Conservation (phyloP, 192 early-diverging fungal genomes). For the Entomortierella lignicola region DNA sequence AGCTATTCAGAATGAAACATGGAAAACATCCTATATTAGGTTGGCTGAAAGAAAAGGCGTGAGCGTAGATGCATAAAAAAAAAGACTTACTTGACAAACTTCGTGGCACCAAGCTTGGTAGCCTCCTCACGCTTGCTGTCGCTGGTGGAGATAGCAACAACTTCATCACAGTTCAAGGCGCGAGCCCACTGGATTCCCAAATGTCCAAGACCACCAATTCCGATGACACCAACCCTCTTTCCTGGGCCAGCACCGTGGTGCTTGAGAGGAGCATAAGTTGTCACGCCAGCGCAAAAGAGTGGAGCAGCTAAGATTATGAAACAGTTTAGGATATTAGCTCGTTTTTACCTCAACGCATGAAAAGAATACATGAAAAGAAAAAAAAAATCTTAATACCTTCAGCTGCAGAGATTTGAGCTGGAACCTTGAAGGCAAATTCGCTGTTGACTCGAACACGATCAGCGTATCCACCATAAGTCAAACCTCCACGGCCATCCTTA, state of each 20-base stretch:
- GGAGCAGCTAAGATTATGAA: slow-evolving; percentile 62
- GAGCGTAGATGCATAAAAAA: background rate
- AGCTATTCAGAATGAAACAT: slow-evolving; percentile 16
- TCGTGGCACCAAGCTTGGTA: slow-evolving; percentile 66
- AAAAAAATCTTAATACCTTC: slow-evolving; percentile 31
- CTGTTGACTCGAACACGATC: slow-evolving; percentile 66
- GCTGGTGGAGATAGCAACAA: slow-evolving; percentile 64
- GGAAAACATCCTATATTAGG: no score
- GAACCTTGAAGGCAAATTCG: slow-evolving; percentile 72
- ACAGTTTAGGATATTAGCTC: no score
- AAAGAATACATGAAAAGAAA: background rate
- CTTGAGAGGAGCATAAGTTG: slow-evolving; percentile 69
- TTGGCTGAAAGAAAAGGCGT: background rate
- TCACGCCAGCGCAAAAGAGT: slow-evolving; percentile 85
- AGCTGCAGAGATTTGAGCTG: slow-evolving; percentile 57
- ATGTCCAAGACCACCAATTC: slow-evolving; percentile 78
- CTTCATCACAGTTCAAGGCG: slow-evolving; percentile 59
- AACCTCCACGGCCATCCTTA: slow-evolving; percentile 60
- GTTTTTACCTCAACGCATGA: no score
- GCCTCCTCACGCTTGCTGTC: slow-evolving; percentile 63
- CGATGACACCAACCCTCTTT: slow-evolving; percentile 67
- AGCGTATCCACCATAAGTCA: slow-evolving; percentile 62
- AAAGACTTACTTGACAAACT: slow-evolving; percentile 55
- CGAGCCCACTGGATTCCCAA: slow-evolving; percentile 72
- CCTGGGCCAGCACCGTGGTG: slow-evolving; percentile 57